These are phyloP conservation scores for Bothriochloa decipiens DNA, from an alignment of 176 grass and related monocot genomes.

Conservation along the genomic window DNA sequence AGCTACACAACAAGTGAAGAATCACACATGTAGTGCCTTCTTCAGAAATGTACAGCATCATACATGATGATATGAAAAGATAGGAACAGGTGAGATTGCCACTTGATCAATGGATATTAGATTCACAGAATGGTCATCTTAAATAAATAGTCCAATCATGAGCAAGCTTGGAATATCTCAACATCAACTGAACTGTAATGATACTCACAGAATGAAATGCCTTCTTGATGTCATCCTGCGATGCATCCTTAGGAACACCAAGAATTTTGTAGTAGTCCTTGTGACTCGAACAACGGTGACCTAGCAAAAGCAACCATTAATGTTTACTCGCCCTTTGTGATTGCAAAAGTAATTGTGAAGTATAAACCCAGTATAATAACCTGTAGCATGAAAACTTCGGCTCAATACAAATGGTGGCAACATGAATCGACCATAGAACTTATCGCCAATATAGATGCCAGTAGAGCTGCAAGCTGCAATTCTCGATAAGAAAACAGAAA, in stretches of 20 bases:
- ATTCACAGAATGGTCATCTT: slow-evolving; percentile 10
- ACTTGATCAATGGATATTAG: slow-evolving; percentile 9
- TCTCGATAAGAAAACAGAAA: slow-evolving; percentile 38
- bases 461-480: slow-evolving; percentile 55
- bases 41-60: slow-evolving; percentile 7
- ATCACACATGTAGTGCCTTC: neutral
- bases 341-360: slow-evolving; percentile 21
- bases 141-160: slow-evolving; percentile 24
- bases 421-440: slow-evolving; percentile 36
- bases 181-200: slow-evolving; percentile 28
- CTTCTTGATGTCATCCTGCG: slow-evolving; percentile 85
- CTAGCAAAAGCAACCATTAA: slow-evolving; percentile 49
- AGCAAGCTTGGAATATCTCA: slow-evolving; percentile 14
- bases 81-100: slow-evolving; percentile 12
- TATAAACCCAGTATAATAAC: slow-evolving; percentile 50
- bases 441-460: slow-evolving; percentile 42
- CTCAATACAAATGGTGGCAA: slow-evolving; percentile 43
- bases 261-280: slow-evolving; percentile 89
- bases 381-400: slow-evolving; percentile 84
- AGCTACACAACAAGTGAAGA: slow-evolving; percentile 25
- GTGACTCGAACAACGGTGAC: slow-evolving; percentile 49
- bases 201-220: slow-evolving; percentile 92
- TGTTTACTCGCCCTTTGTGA: slow-evolving; percentile 17
- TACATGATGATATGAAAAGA: neutral
- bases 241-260: slow-evolving; percentile 77